Conservation (phyloP, 1,139 yeast species). For the Hansenula sp. region DNA sequence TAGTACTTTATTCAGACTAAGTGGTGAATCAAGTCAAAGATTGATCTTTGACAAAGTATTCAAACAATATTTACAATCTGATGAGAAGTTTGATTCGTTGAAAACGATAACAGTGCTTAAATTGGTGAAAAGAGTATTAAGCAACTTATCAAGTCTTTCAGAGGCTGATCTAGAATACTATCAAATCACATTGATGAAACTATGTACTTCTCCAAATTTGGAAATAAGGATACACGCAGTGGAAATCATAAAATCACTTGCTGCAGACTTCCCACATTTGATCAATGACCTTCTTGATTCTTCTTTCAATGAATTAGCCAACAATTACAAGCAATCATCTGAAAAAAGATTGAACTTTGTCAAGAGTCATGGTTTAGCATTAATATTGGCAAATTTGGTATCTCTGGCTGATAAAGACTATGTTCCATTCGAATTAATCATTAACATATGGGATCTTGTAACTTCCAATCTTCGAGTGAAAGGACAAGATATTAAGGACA, state of each 20-base stretch:
- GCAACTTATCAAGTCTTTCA: conserved; percentile 24
- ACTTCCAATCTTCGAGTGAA: conserved; percentile 29
- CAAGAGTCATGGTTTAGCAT: conserved; percentile 37
- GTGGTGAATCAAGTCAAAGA: conserved; percentile 17
- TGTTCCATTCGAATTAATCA: conserved; percentile 31
- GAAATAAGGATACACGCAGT: conserved; percentile 33
- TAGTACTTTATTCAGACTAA: conserved; percentile 4
- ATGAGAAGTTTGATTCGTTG: conserved; percentile 15
- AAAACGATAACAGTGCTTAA: conserved; percentile 22
- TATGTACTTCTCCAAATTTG: conserved; percentile 30
- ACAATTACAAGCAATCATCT: conserved; percentile 32
- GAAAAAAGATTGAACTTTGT: conserved; percentile 29
- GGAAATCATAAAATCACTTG: conserved; percentile 31
- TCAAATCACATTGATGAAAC: conserved; percentile 25
- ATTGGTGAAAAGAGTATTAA: conserved; percentile 19
- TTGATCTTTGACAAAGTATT: conserved; percentile 14
- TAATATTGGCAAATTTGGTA: conserved; percentile 33
- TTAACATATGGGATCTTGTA: conserved; percentile 30
- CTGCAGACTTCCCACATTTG: conserved; percentile 26
- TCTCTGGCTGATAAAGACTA: conserved; percentile 28
- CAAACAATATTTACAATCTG: conserved; percentile 2
- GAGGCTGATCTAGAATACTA: conserved; percentile 26
- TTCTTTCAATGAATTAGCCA: conserved; percentile 24
- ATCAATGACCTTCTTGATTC: conserved; percentile 25
- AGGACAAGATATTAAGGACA: conserved; percentile 23